Evolutionary conservation across 495 filamentous ascomycete species (phyloP), one percentile per base, ranked within the genome.

Genomic region (Tuber calosporum): DNA sequence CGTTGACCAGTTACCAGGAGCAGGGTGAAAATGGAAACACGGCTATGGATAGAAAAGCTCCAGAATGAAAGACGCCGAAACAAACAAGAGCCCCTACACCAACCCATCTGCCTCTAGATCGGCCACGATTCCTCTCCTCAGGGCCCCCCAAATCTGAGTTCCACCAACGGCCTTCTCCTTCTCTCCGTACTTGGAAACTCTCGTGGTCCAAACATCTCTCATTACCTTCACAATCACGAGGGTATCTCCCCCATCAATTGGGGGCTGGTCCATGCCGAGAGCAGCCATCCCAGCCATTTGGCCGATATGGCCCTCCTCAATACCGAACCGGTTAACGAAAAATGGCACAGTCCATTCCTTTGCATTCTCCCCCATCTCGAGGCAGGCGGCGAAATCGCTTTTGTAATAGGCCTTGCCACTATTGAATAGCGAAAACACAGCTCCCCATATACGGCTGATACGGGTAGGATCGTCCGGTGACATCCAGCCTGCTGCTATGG

Each of bases 391-490:
- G 22, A 80, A 78, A 40, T 81, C 79, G 26, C 77, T 75, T 19
- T 77, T 76, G 66, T 75, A 79, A 58, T 77, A 81, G 66, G 70
- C 74, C 1, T 75, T 71, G 36, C 77, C 78, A 13, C 79, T 80
- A 15, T 69, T 66, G 36, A 79, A 75, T 78, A 81, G 77, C 2
- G 75, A 62, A 22, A 78, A 75, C 39, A 81, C 73, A 0, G 75
- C 78, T 2, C 73, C 73, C 78, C 78, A 80, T 9, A 81, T 70
- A 36, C 67, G 67, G 4, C 73, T 77, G 15, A 69, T 53, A 4
- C 79, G 72, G 30, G 80, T 75, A 9, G 79, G 79, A 34, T 81
- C 79, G 66, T 81, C 79, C 2, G 72, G 48, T 11, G 78, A 74
- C 75, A 77, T 77, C 79, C 79, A 81, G 3, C 72, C 75, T 1